Percentiles rank a stretch among this genome's conserved stretches.
These are phyloP conservation scores for Fusarium oxysporum DNA, from an alignment of 2,329 filamentous ascomycete species.

Conservation along the genomic window DNA sequence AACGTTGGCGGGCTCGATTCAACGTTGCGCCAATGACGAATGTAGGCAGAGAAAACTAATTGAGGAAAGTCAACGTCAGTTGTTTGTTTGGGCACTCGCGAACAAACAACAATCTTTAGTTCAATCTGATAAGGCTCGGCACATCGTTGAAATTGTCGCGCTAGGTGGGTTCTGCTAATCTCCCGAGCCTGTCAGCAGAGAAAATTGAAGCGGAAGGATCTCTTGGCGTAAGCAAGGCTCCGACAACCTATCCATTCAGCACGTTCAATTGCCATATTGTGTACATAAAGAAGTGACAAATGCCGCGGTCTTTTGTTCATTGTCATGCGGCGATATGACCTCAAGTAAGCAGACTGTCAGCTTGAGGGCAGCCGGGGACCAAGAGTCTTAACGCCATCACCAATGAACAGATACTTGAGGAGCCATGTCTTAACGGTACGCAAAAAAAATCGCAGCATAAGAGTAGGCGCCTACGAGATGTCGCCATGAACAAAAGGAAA, in stretches of 20 bases:
- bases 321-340: not conserved
- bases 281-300: not conserved
- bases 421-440: not conserved
- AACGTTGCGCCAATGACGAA: not conserved
- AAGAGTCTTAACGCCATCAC: not conserved
- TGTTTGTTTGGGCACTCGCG: too few species aligned
- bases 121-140: not conserved
- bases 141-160: not conserved
- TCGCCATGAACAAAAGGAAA: accelerated
- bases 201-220: not conserved
- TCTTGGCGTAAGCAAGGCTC: slow-evolving; percentile 1
- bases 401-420: accelerated
- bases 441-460: not conserved
- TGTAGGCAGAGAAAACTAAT: accelerated
- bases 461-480: not conserved
- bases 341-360: not conserved
- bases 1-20: not conserved
- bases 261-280: not conserved
- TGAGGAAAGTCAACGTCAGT: not conserved
- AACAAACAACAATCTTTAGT: not conserved
- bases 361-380: not conserved
- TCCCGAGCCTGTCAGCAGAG: not conserved
- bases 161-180: not conserved
- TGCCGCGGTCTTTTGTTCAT: not conserved
- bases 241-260: not conserved